A percentile compares a stretch with the other conserved stretches of the same genome.
phyloP scores from a whole-genome alignment of 345 rosid genomes.

The Dipteronia dyeriana region DNA sequence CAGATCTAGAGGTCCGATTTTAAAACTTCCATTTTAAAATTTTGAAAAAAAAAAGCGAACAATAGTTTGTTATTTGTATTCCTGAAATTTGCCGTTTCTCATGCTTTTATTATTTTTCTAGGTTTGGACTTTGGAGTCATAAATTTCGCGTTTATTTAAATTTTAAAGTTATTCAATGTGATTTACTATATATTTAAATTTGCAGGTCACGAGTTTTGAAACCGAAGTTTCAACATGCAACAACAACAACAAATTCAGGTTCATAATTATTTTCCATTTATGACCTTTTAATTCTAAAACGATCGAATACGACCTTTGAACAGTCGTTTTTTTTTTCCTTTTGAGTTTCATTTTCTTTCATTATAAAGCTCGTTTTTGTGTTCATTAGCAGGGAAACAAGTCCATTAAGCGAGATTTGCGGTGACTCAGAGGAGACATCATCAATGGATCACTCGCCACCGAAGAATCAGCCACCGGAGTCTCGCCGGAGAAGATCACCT shows the following conservation, averaged over 20 bases:
- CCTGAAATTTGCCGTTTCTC: not conserved
- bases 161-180: not conserved
- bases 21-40: not conserved
- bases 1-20: conserved; percentile 18
- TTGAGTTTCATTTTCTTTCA: not conserved
- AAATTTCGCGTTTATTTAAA: not conserved
- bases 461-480: not conserved
- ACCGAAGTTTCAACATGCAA: conserved; percentile 44
- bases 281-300: conserved; percentile 2
- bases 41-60: not conserved
- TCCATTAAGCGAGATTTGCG: conserved; percentile 31
- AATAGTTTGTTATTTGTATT: not conserved
- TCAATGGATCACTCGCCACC: conserved; percentile 25
- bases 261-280: conserved; percentile 23
- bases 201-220: conserved; percentile 44
- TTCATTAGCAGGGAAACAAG: conserved; percentile 32
- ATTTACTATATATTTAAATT: not conserved
- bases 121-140: not conserved
- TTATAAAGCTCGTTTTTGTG: not conserved
- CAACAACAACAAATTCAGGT: conserved; percentile 21
- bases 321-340: conserved; percentile 6
- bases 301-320: no score
- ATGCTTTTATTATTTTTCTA: conserved; percentile 12
- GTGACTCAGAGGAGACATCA: conserved; percentile 18
- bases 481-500: conserved; percentile 5